Evolutionary conservation across 2,329 filamentous ascomycete species (phyloP).

Genomic region (Penicillium frequentans): DNA sequence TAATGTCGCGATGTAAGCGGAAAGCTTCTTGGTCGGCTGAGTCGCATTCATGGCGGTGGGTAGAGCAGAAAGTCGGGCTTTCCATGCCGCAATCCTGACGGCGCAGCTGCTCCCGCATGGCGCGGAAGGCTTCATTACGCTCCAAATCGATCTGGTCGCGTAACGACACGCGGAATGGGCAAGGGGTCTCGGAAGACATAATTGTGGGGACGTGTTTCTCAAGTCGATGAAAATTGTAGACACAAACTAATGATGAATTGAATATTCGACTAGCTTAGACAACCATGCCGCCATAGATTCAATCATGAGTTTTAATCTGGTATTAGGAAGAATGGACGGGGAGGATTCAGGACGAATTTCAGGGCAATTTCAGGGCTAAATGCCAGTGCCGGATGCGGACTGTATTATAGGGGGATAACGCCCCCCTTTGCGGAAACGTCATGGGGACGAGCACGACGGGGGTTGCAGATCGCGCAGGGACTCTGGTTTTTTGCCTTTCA

Average conservation of each 20-base stretch:
- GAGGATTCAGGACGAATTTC: constrained; percentile 9
- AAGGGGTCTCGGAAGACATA: constrained; percentile 19
- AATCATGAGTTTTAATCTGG: constrained; percentile 1
- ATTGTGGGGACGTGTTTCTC: neutral
- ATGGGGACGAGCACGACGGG: constrained; percentile 12
- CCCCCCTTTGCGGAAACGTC: constrained; percentile 27
- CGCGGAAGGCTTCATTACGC: constrained; percentile 36
- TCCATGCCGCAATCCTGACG: constrained; percentile 38
- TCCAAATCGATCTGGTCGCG: constrained; percentile 32
- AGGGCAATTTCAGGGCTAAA: constrained; percentile 3
- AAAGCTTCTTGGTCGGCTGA: constrained; percentile 34
- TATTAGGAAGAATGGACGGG: neutral
- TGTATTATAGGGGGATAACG: constrained; percentile 13
- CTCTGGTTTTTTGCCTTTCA: constrained; percentile 6
- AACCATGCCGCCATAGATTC: constrained; percentile 12
- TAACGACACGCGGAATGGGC: constrained; percentile 36
- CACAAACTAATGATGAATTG: neutral
- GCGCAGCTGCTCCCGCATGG: constrained; percentile 34
- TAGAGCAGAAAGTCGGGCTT: constrained; percentile 39
- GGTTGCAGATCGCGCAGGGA: constrained; percentile 15
- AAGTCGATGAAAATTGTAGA: neutral
- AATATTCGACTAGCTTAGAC: constrained; percentile 11
- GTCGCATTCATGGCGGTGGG: constrained; percentile 34
- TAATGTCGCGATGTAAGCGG: constrained; percentile 58
- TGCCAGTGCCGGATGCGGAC: constrained; percentile 19